phyloP scores from a whole-genome alignment of 768 basidiomycete species.

The Cystofilobasidium ferigula region DNA sequence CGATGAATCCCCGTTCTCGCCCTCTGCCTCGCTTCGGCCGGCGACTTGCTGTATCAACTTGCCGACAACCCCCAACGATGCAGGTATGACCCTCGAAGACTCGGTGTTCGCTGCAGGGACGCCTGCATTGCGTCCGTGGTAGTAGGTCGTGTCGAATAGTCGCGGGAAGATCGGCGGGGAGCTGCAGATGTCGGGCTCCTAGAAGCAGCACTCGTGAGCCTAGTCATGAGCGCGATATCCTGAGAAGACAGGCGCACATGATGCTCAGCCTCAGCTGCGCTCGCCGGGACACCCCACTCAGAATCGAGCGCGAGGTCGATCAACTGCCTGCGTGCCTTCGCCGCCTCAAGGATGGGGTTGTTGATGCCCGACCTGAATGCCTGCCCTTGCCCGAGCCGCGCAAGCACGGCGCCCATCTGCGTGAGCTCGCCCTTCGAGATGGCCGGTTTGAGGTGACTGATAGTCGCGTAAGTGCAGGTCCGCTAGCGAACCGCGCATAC shows the following conservation, averaged over 20 bases:
- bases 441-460: neutral
- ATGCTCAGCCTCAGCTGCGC: too few species aligned
- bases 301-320: neutral
- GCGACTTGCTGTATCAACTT: neutral
- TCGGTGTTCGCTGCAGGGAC: too few species aligned
- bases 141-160: neutral
- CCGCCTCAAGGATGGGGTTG: neutral
- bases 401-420: neutral
- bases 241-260: too few species aligned
- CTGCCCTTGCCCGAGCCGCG: neutral
- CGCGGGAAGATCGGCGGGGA: neutral
- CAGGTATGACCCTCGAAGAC: neutral
- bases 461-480: too few species aligned
- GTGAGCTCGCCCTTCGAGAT: neutral
- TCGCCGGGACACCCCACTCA: neutral
- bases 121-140: neutral
- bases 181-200: neutral
- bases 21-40: neutral
- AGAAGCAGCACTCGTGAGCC: too few species aligned
- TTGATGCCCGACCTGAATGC: neutral
- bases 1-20: neutral
- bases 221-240: too few species aligned
- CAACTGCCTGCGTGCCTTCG: neutral
- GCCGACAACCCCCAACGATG: neutral
- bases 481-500: too few species aligned